Conservation (phyloP, 2,329 filamentous ascomycete genomes). For the Lasiodiplodia citricola region DNA sequence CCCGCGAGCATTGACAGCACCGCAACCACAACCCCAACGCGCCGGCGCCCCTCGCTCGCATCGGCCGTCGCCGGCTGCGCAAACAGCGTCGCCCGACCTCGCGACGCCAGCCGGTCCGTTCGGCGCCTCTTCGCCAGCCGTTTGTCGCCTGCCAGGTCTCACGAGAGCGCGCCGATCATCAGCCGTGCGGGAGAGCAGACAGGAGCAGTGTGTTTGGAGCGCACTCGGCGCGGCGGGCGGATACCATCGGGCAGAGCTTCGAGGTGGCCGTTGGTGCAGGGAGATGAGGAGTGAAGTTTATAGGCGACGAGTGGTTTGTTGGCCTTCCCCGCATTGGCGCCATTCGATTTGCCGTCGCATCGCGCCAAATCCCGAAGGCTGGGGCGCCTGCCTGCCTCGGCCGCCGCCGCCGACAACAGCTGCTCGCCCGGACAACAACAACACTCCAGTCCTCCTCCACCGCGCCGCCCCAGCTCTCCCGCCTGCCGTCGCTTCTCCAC, state of each 20-base stretch:
- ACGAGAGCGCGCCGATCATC: background rate
- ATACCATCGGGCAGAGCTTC: too few relatives aligned
- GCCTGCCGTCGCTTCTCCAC: background rate
- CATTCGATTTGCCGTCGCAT: constrained; percentile 5
- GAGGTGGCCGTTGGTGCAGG: background rate
- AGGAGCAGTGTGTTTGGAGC: background rate
- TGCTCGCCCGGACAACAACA: constrained; percentile 17
- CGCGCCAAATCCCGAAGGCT: constrained; percentile 8
- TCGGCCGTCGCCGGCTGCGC: constrained; percentile 1
- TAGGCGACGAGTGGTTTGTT: background rate
- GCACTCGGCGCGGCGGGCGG: background rate
- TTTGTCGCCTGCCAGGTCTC: background rate
- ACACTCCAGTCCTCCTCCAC: background rate
- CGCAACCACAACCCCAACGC: background rate
- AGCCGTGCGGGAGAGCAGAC: background rate
- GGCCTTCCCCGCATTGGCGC: constrained; percentile 15
- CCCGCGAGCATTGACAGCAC: constrained; percentile 14
- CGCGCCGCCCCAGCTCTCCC: background rate
- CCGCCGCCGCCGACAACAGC: constrained; percentile 12
- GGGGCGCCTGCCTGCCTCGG: constrained; percentile 16
- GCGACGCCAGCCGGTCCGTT: background rate
- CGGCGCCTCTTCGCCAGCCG: background rate
- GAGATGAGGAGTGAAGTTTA: background rate
- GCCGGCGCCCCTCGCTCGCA: background rate
- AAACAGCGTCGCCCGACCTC: background rate